These are phyloP conservation scores for Blastobotrys malaysiensis DNA, from an alignment of 1,139 yeast genomes.

Conservation along the genomic window DNA sequence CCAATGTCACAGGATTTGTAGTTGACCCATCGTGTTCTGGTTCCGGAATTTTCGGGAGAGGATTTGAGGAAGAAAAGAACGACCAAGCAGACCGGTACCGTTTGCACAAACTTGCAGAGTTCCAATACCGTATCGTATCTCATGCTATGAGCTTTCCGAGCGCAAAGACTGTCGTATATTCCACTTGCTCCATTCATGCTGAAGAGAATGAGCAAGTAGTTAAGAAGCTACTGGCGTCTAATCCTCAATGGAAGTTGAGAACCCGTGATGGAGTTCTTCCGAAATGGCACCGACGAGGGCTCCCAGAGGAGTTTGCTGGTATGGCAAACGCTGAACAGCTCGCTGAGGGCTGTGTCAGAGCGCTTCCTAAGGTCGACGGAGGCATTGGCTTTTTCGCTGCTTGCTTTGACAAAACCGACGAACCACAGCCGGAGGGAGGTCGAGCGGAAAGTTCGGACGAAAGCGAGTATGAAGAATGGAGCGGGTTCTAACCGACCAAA, in stretches of 20 bases:
- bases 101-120: conserved; percentile 67
- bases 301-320: conserved; percentile 57
- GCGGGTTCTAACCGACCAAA: conserved; percentile 29
- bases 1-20: conserved; percentile 68
- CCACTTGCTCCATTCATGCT: conserved; percentile 92
- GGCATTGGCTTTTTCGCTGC: conserved; percentile 98
- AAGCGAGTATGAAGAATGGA: conserved; percentile 25
- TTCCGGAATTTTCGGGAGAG: conserved; percentile 91
- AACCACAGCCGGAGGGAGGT: background rate
- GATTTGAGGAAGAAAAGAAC: conserved; percentile 41
- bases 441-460: conserved; percentile 7
- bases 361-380: conserved; percentile 82
- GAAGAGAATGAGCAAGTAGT: conserved; percentile 94
- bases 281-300: conserved; percentile 80
- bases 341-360: conserved; percentile 85
- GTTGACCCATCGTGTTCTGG: conserved; percentile 99
- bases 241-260: conserved; percentile 57
- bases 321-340: conserved; percentile 44
- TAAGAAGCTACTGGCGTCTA: conserved; percentile 51
- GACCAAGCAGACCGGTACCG: conserved; percentile 47
- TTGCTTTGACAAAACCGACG: conserved; percentile 47
- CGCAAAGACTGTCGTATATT: conserved; percentile 77
- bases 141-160: conserved; percentile 82
- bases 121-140: conserved; percentile 79
- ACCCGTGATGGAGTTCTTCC: conserved; percentile 63